Conservation (phyloP, 345 rosid species). For the Brassica carinata region DNA sequence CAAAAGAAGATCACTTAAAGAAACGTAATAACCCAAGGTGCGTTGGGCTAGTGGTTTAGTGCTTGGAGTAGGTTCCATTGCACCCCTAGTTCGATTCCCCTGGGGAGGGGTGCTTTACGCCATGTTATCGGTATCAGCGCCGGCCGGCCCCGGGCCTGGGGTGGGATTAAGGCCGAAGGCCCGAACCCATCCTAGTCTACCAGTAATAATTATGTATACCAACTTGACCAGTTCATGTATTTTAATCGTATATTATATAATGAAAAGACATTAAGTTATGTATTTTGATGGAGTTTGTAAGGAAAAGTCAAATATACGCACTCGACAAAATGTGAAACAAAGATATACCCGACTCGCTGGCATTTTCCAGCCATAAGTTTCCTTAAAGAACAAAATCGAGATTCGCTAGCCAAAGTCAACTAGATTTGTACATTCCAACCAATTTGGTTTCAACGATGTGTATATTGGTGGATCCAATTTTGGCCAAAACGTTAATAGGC, state of each 20-base stretch:
- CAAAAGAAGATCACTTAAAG: conserved; percentile 19
- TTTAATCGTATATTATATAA: background rate
- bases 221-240: conserved; percentile 6
- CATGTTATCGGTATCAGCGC: too few relatives aligned
- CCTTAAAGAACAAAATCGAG: conserved; percentile 20
- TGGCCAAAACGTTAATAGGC: too few relatives aligned
- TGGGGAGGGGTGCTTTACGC: too few relatives aligned
- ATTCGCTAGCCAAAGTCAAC: conserved; percentile 33
- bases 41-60: too few relatives aligned
- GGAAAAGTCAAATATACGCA: conserved; percentile 34
- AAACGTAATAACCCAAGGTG: too few relatives aligned
- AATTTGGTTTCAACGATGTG: conserved; percentile 5
- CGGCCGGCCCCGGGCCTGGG: too few relatives aligned
- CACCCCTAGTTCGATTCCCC: too few relatives aligned
- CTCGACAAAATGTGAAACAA: background rate
- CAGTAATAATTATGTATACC: conserved; percentile 8
- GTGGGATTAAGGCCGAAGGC: too few relatives aligned
- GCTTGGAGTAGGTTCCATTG: too few relatives aligned
- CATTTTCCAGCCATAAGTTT: conserved; percentile 8
- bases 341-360: conserved; percentile 6
- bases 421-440: conserved; percentile 18
- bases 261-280: conserved; percentile 5
- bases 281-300: conserved; percentile 5
- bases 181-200: too few relatives aligned
- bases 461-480: too few relatives aligned